Evolutionary conservation across 2,329 filamentous ascomycete species (phyloP), one percentile per base, ranked within the genome.

Genomic region (Neophaeococcomyces aloes): DNA sequence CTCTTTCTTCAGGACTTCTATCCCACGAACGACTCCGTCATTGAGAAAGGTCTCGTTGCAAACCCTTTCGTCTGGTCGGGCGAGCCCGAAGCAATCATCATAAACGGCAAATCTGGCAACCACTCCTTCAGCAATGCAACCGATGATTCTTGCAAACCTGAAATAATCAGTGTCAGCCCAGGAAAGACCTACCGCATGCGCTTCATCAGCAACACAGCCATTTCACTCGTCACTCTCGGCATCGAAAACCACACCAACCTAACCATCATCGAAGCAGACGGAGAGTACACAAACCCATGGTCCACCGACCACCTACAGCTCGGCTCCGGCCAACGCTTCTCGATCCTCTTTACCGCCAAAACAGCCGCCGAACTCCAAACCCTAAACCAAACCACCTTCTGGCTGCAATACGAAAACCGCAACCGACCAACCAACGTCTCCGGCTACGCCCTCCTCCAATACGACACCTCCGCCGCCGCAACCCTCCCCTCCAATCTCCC

Each of bases 111-210:
- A 31, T 67, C 65, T 14, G 69, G 71, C 2, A 67, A 69, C 3
- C 65, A 60, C 15, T 61, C 58, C 1, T 63, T 61, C 29, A 58
- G 56, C 36, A 61, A 61, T 29, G 62, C 58, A 21, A 53, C 50
- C n/a, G 59, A 57, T 36, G 48, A 46, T 17, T 42, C 37, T 17
- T 71, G 72, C 57, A 57, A 62, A 42, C 63, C 72, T 2, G 65
- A 68, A 3, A 62, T 76, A 3, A 72, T 83, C 47, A 66, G 74
- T 4, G 73, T 83, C 7, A 62, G 78, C 29, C 74, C 78, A 0
- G 72, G 65, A 8, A 76, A 70, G 55, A 76, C 71, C 0, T 83
- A 83, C 52, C 68, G 78, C 1, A 59, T 83, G 41, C 68, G 79
- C 7, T 74, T 78, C 53, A 70, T 83, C 33, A 75, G 76, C 3